Evolutionary conservation across 192 early-diverging fungal species (phyloP).

Genomic region (Phycomyces nitens): DNA sequence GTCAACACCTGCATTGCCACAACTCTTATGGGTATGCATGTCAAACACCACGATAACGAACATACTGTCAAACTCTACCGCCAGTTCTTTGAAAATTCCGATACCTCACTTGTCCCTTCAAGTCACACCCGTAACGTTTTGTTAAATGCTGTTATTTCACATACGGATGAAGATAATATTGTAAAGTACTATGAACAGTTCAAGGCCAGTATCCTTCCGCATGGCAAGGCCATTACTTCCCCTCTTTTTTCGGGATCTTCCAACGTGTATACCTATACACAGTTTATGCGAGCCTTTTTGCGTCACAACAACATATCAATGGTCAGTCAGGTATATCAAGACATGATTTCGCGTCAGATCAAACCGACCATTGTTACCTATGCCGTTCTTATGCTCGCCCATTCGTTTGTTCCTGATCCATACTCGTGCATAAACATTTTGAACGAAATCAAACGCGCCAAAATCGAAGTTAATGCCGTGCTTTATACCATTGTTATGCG

Average conservation of each 20-base stretch:
- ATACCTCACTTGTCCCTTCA: conserved; percentile 3
- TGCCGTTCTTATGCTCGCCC: conserved; percentile 37
- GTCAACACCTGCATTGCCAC: conserved; percentile 23
- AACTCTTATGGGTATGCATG: conserved; percentile 32
- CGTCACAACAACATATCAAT: conserved; percentile 21
- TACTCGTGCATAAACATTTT: conserved; percentile 19
- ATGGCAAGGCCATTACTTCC: background rate
- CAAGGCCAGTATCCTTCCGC: background rate
- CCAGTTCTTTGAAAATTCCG: conserved; percentile 19
- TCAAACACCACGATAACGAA: conserved; percentile 26
- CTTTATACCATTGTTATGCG: conserved; percentile 36
- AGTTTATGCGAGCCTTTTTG: conserved; percentile 38
- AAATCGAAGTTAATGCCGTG: conserved; percentile 26
- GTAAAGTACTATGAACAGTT: conserved; percentile 25
- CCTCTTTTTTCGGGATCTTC: background rate
- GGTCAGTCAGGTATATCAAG: conserved; percentile 28
- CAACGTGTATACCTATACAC: conserved; percentile 32
- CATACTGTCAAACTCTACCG: conserved; percentile 24
- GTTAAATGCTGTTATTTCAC: conserved; percentile 27
- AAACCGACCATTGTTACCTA: conserved; percentile 33
- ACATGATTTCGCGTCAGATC: conserved; percentile 29
- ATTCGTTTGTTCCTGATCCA: conserved; percentile 31
- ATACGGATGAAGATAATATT: conserved; percentile 6
- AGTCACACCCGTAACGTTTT: conserved; percentile 25
- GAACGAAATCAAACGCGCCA: conserved; percentile 17